Percentiles rank a stretch among this genome's conserved stretches.
These are phyloP conservation scores for Neostapfia colusana DNA, from an alignment of 176 grass and related monocot species.

Conservation along the genomic window DNA sequence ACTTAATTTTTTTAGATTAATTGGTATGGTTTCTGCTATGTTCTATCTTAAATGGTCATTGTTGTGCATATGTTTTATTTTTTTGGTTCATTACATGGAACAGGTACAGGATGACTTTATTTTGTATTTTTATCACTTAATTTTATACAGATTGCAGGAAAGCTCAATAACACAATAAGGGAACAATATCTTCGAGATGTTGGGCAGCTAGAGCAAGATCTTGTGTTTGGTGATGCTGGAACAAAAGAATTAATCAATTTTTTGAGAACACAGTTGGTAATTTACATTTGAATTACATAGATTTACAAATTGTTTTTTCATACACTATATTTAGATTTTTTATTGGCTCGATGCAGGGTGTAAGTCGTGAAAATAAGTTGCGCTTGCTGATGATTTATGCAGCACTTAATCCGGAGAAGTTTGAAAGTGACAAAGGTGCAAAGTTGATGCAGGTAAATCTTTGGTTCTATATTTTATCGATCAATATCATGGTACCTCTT, in stretches of 20 bases:
- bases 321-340: slow-evolving; percentile 51
- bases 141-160: slow-evolving; percentile 82
- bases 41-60: slow-evolving; percentile 13
- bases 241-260: slow-evolving; percentile 96
- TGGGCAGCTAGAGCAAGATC: slow-evolving; percentile 93
- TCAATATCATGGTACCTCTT: not conserved
- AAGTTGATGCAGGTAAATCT: slow-evolving; percentile 80
- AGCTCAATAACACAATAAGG: slow-evolving; percentile 82
- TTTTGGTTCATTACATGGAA: slow-evolving; percentile 19
- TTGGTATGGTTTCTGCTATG: slow-evolving; percentile 19
- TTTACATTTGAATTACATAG: slow-evolving; percentile 36
- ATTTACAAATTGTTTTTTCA: not conserved
- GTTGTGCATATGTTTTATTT: slow-evolving; percentile 11
- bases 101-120: not conserved
- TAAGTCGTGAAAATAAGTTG: slow-evolving; percentile 84
- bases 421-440: slow-evolving; percentile 79
- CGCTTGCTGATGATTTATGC: slow-evolving; percentile 95
- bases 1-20: slow-evolving; percentile 3
- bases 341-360: slow-evolving; percentile 59
- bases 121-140: slow-evolving; percentile 42
- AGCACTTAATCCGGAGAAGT: slow-evolving; percentile 77
- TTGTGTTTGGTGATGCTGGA: slow-evolving; percentile 91
- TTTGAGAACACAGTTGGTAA: slow-evolving; percentile 80
- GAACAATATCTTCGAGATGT: slow-evolving; percentile 83
- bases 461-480: slow-evolving; percentile 21